Evolutionary conservation across 805 yeast genomes (phyloP).

Genomic region (Torulaspora gathmanii): DNA sequence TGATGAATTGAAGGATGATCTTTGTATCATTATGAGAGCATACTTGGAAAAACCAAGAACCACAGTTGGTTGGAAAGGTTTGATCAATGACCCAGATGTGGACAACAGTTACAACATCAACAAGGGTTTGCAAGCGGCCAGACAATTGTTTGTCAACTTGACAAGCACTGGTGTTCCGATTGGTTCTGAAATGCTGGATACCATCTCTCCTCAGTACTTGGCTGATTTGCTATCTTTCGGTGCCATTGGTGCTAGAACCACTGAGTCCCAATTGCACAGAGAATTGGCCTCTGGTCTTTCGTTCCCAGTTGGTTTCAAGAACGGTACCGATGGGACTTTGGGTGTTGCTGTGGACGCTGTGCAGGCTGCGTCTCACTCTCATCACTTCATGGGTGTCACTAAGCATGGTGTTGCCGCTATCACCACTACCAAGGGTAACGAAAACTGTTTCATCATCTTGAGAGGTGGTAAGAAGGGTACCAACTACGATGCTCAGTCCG

Average conservation of each 20-base stretch:
- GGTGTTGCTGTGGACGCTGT: slow-evolving; percentile 93
- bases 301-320: slow-evolving; percentile 98
- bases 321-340: slow-evolving; percentile 95
- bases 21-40: slow-evolving; percentile 91
- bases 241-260: slow-evolving; percentile 98
- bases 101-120: slow-evolving; percentile 90
- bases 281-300: slow-evolving; percentile 95
- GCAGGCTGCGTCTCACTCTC: slow-evolving; percentile 84
- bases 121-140: slow-evolving; percentile 84
- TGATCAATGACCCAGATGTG: slow-evolving; percentile 94
- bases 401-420: slow-evolving; percentile 97
- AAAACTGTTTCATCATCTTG: slow-evolving; percentile 86
- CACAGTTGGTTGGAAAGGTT: slow-evolving; percentile 98
- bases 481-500: slow-evolving; percentile 80
- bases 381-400: slow-evolving; percentile 95
- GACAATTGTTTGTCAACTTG: slow-evolving; percentile 77
- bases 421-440: slow-evolving; percentile 92
- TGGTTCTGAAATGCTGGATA: slow-evolving; percentile 97
- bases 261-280: slow-evolving; percentile 96
- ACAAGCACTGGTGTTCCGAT: slow-evolving; percentile 82
- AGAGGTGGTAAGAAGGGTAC: slow-evolving; percentile 96
- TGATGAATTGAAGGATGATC: slow-evolving; percentile 67
- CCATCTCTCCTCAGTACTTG: slow-evolving; percentile 93
- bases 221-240: slow-evolving; percentile 89
- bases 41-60: slow-evolving; percentile 98